Evolutionary conservation across 306 rosid genomes (phyloP).

Genomic region (Herpetospermum pedunculosum): DNA sequence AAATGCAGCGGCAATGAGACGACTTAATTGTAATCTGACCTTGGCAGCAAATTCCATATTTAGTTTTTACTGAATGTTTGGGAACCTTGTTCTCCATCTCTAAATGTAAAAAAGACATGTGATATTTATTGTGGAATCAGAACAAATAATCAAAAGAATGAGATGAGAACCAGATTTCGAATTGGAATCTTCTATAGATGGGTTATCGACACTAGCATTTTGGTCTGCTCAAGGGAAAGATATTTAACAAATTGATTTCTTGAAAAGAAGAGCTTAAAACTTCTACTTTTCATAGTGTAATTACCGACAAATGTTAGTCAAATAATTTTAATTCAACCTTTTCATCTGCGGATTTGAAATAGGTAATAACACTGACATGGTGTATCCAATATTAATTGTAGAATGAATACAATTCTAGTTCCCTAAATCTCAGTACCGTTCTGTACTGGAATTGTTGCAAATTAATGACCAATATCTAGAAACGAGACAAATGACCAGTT

Average conservation of each 20-base stretch:
- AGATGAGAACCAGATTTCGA: not conserved
- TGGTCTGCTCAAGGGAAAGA: not conserved
- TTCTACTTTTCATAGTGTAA: not conserved
- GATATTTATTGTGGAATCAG: not conserved
- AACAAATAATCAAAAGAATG: conserved; percentile 1
- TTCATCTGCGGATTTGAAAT: not conserved
- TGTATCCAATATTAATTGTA: not conserved
- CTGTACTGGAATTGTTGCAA: not conserved
- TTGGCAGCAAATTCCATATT: not conserved
- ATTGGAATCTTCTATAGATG: not conserved
- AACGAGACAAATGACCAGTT: not conserved
- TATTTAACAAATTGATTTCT: not conserved
- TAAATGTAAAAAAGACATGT: not conserved
- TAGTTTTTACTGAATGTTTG: conserved; percentile 2
- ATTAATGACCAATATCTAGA: not conserved
- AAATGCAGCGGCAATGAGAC: conserved; percentile 19
- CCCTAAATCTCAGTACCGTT: conserved; percentile 5
- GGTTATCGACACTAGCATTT: not conserved
- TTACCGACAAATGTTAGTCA: not conserved
- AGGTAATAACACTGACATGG: not conserved
- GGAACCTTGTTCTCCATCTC: conserved; percentile 4
- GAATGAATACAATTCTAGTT: conserved; percentile 9
- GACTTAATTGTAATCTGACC: conserved; percentile 16
- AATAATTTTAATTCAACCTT: not conserved
- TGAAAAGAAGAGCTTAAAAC: not conserved